These are phyloP conservation scores for Striga hermonthica DNA, from an alignment of 305 asterid genomes.

Conservation along the genomic window DNA sequence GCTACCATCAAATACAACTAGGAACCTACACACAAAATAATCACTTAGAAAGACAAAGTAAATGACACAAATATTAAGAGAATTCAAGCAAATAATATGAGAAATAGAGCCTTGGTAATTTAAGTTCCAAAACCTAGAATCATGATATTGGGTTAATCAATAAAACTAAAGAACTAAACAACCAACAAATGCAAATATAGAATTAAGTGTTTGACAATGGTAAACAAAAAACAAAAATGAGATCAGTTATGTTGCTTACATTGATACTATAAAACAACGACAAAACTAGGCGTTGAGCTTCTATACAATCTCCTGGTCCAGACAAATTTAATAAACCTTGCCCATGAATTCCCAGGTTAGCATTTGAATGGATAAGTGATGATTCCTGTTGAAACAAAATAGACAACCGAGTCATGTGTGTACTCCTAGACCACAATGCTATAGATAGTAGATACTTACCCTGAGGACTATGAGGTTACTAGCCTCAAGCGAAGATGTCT, in stretches of 20 bases:
- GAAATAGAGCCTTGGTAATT: conserved; percentile 13
- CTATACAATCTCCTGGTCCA: conserved; percentile 94
- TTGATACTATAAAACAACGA: conserved; percentile 88
- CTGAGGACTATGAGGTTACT: conserved; percentile 94
- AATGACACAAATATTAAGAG: conserved; percentile 10
- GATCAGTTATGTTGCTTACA: conserved; percentile 48
- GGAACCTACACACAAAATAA: conserved; percentile 6
- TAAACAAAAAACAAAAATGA: not conserved
- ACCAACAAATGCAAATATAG: conserved; percentile 9
- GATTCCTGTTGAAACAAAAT: conserved; percentile 56
- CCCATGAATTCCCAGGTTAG: conserved; percentile 95
- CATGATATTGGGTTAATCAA: conserved; percentile 5
- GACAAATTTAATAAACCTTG: conserved; percentile 90
- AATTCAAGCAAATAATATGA: not conserved
- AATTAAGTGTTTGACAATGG: conserved; percentile 8
- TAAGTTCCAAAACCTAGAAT: conserved; percentile 8
- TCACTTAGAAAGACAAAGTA: not conserved
- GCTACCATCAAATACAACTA: conserved; percentile 10
- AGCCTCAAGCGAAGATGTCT: conserved; percentile 92
- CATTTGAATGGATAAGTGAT: conserved; percentile 91
- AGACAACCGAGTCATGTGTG: conserved; percentile 26
- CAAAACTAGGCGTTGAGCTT: conserved; percentile 90
- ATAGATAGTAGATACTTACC: conserved; percentile 47
- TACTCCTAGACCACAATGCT: conserved; percentile 23
- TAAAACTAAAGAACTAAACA: conserved; percentile 19